A percentile compares a stretch with the other conserved stretches of the same genome.
phyloP scores from a whole-genome alignment of 2,329 filamentous ascomycete species.

The Balansia obtecta region DNA sequence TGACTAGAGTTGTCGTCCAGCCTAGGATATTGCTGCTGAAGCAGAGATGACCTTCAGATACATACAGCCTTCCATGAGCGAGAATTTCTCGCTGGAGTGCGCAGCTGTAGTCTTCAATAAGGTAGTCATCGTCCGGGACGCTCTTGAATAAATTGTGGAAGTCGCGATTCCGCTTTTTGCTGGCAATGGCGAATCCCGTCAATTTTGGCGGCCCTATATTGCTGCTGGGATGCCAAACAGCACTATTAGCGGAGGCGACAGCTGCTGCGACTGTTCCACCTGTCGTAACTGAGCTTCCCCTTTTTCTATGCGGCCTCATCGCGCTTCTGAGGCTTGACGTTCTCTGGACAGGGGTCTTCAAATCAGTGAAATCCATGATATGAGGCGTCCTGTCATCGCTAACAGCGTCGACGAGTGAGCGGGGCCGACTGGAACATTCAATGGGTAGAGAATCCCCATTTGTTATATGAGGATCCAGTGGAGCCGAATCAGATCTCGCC shows the following conservation, averaged over 20 bases:
- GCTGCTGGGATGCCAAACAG: slow-evolving; percentile 51
- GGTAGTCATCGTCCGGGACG: slow-evolving; percentile 92
- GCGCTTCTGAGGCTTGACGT: slow-evolving; percentile 57
- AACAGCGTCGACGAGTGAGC: slow-evolving; percentile 38
- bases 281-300: slow-evolving; percentile 69
- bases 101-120: slow-evolving; percentile 98
- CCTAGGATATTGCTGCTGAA: slow-evolving; percentile 98
- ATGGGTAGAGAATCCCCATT: slow-evolving; percentile 19
- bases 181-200: slow-evolving; percentile 91
- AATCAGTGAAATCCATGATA: slow-evolving; percentile 48
- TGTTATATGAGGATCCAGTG: slow-evolving; percentile 29
- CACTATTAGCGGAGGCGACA: slow-evolving; percentile 56
- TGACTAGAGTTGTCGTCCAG: slow-evolving; percentile 94
- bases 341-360: slow-evolving; percentile 46
- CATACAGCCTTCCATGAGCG: slow-evolving; percentile 83
- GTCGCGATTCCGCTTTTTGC: slow-evolving; percentile 89
- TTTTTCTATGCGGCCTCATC: slow-evolving; percentile 52
- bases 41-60: slow-evolving; percentile 94
- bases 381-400: slow-evolving; percentile 52
- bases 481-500: slow-evolving; percentile 45
- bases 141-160: slow-evolving; percentile 92
- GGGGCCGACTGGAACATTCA: slow-evolving; percentile 27
- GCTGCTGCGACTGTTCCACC: slow-evolving; percentile 55
- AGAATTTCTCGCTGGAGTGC: slow-evolving; percentile 92
- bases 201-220: slow-evolving; percentile 56